phyloP scores from a whole-genome alignment of 2,329 filamentous ascomycete genomes.

The Diaporthe eres region DNA sequence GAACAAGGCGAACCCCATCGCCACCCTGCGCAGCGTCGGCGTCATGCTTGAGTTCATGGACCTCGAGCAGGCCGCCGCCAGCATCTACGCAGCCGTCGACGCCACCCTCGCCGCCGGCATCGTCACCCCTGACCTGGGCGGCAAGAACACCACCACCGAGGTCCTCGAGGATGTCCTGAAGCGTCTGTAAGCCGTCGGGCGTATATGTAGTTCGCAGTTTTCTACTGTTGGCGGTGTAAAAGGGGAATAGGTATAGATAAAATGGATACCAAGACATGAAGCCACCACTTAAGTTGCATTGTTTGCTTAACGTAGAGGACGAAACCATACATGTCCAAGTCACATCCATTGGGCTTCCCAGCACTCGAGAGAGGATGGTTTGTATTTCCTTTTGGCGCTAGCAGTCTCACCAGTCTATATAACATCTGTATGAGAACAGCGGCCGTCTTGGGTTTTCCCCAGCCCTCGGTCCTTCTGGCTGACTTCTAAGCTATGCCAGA shows the following conservation, averaged over 20 bases:
- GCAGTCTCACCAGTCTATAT: slow-evolving; percentile 32
- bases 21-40: slow-evolving; percentile 89
- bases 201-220: neutral
- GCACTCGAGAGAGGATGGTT: slow-evolving; percentile 29
- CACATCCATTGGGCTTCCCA: neutral
- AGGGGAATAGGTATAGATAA: slow-evolving; percentile 31
- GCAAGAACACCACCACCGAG: slow-evolving; percentile 86
- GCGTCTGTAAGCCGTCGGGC: slow-evolving; percentile 71
- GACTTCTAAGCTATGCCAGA: slow-evolving; percentile 21
- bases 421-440: slow-evolving; percentile 27
- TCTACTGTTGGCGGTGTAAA: neutral
- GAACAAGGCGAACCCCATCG: slow-evolving; percentile 96
- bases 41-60: slow-evolving; percentile 97
- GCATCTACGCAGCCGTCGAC: slow-evolving; percentile 93
- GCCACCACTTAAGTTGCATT: neutral
- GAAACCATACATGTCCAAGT: neutral
- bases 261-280: slow-evolving; percentile 35
- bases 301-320: neutral
- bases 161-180: slow-evolving; percentile 89
- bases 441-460: neutral
- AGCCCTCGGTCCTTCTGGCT: neutral
- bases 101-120: slow-evolving; percentile 88
- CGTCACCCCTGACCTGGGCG: slow-evolving; percentile 91
- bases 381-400: slow-evolving; percentile 4
- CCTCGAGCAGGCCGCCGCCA: slow-evolving; percentile 86